Conservation (phyloP, 768 basidiomycete species). For the Boletus huronensis region DNA sequence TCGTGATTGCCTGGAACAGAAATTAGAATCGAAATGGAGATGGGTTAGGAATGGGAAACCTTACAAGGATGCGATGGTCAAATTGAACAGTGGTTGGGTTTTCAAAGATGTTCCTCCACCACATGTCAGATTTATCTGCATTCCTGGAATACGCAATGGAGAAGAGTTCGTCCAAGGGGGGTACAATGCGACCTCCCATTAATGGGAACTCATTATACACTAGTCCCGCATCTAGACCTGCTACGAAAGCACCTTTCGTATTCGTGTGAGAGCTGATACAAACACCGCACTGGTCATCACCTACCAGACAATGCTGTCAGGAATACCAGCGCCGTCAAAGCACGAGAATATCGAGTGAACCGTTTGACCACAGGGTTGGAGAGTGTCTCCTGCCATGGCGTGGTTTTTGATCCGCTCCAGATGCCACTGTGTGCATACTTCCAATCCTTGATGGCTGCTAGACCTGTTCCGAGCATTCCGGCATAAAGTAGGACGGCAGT, state of each 20-base stretch:
- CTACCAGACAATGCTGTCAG: constrained; percentile 89
- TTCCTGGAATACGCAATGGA: constrained; percentile 70
- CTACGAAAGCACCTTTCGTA: constrained; percentile 87
- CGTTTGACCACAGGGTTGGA: constrained; percentile 52
- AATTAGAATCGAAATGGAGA: neutral
- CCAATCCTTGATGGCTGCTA: constrained; percentile 77
- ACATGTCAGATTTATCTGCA: constrained; percentile 68
- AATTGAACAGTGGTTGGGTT: constrained; percentile 98
- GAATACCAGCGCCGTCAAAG: constrained; percentile 75
- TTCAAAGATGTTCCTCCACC: constrained; percentile 96
- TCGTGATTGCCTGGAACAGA: constrained; percentile 69
- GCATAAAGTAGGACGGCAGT: constrained; percentile 88
- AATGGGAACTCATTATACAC: constrained; percentile 98
- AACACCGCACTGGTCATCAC: constrained; percentile 11
- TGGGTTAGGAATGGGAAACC: constrained; percentile 28
- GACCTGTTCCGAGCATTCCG: constrained; percentile 83
- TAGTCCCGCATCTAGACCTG: constrained; percentile 93
- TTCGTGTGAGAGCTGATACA: neutral
- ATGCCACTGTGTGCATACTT: constrained; percentile 54
- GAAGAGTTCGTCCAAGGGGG: constrained; percentile 81
- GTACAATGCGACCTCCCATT: constrained; percentile 87
- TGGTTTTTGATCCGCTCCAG: constrained; percentile 54
- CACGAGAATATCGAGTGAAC: constrained; percentile 58
- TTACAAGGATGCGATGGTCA: constrained; percentile 86
- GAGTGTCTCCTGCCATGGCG: constrained; percentile 45